These are phyloP conservation scores for Lyophyllum decastes DNA, from an alignment of 768 basidiomycete species.

Conservation along the genomic window DNA sequence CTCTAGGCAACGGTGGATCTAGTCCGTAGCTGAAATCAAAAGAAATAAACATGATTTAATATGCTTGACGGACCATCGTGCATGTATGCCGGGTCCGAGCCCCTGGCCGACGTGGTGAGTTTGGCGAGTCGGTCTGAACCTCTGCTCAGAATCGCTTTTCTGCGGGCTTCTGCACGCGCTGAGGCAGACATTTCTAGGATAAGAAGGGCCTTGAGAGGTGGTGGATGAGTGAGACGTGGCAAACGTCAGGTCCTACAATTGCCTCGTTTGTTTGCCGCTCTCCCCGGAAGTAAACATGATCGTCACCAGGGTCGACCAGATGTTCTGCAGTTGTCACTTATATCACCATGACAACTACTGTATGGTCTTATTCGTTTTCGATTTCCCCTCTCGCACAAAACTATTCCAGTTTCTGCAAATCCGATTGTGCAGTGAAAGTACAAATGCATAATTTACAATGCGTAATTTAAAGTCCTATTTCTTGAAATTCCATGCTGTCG, in stretches of 20 bases:
- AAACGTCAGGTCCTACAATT: conserved; percentile 2
- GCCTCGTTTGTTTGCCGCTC: conserved; percentile 12
- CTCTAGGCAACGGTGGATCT: conserved; percentile 43
- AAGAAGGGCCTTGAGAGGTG: conserved; percentile 1
- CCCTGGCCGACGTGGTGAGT: conserved; percentile 70
- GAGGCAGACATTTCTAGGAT: conserved; percentile 45
- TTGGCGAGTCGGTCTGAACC: conserved; percentile 77
- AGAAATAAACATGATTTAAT: not conserved
- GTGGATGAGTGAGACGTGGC: conserved; percentile 22
- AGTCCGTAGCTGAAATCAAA: not conserved
- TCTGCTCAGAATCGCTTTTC: conserved; percentile 73
- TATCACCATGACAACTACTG: not conserved
- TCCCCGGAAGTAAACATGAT: conserved; percentile 7
- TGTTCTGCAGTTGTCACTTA: not conserved
- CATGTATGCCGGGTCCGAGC: conserved; percentile 63
- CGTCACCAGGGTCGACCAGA: not conserved
- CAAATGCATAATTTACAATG: conserved; percentile 7
- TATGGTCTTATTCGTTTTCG: not conserved
- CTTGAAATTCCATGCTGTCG: not conserved
- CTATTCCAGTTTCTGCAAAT: conserved; percentile 10
- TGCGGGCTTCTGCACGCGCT: conserved; percentile 75
- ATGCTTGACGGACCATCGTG: conserved; percentile 45
- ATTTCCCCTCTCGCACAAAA: not conserved
- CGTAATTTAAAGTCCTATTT: not conserved
- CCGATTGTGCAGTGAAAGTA: conserved; percentile 6